Evolutionary conservation across 2,329 filamentous ascomycete species (phyloP), one percentile per base, ranked within the genome.

Genomic region (Dactylellina haptotyla): DNA sequence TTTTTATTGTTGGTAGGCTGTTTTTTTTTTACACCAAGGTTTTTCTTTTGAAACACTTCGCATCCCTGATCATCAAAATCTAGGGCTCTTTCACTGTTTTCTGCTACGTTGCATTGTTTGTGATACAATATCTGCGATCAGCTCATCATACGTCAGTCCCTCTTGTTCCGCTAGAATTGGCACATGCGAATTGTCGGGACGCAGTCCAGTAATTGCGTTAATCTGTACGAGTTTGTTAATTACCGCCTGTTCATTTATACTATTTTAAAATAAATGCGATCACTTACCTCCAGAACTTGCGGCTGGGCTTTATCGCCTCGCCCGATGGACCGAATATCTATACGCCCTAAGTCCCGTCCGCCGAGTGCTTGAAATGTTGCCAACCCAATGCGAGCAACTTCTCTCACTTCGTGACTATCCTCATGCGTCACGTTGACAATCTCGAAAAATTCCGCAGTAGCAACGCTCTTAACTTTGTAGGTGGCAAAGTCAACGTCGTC

Each of bases 251-350:
- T 23, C 12, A 20, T 50, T 20, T 28, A 3, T 50, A 26, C 2
- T 20, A 6, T 14, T 9, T 20, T 53, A 1, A 53, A 10, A 53
- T 34, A 18, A 9, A 28, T 32, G 16, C 16, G 14, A n/a, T 30
- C 25, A 32, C 48, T 43, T 57, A 57, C 51, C 51, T 57, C 51
- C 6, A 57, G 20, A 2, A 57, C 51, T 18, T 57, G 51, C 12
- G 51, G 51, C 34, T 16, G 30, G 41, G 51, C 51, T n/a, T 5
- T 4, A 18, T 43, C 18, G 14, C 51, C 51, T 25, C 18, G 4
- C 8, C 51, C 37, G 16, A 28, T 18, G 18, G 63, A 58, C 9
- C 51, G 51, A 14, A 66, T 34, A 39, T 66, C 63, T 10, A 66
- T 43, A n/a, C 63, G 18, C 9, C 51, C 63, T 9, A 58, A 10